These are phyloP conservation scores for Flaveria ramosissima DNA, from an alignment of 129 eudicot genomes.

Conservation along the genomic window DNA sequence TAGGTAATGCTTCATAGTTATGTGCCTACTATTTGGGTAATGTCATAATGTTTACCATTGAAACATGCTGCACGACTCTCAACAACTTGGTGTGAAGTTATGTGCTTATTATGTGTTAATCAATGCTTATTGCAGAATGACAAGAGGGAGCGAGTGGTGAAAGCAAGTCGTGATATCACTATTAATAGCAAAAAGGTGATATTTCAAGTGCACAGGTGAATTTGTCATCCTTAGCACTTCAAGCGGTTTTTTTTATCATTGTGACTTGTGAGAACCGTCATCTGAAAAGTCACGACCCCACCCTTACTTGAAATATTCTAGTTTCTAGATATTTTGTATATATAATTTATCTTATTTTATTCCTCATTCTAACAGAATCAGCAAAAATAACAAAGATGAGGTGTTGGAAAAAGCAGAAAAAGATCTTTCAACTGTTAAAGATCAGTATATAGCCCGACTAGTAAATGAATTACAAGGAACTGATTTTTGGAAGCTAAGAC, in stretches of 20 bases:
- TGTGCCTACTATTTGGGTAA: neutral
- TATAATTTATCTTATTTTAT: slow-evolving; percentile 13
- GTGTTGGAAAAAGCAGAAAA: slow-evolving; percentile 85
- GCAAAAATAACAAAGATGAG: slow-evolving; percentile 77
- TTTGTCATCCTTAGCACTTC: neutral
- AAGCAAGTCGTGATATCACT: slow-evolving; percentile 97
- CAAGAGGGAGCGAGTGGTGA: slow-evolving; percentile 94
- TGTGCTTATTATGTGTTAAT: slow-evolving; percentile 10
- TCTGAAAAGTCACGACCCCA: no score
- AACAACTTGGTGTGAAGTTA: neutral
- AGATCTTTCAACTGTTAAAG: slow-evolving; percentile 76
- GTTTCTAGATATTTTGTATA: neutral
- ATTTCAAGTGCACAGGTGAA: slow-evolving; percentile 96
- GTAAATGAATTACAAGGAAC: slow-evolving; percentile 82
- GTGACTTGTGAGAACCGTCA: no score
- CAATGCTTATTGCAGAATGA: slow-evolving; percentile 63
- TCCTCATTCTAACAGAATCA: slow-evolving; percentile 53
- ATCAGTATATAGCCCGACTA: slow-evolving; percentile 65
- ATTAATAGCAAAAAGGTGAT: slow-evolving; percentile 98
- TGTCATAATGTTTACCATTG: slow-evolving; percentile 11
- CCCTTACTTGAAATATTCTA: neutral
- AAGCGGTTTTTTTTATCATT: no score
- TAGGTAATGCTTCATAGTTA: neutral
- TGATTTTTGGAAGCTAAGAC: slow-evolving; percentile 95
- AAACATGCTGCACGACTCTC: neutral